phyloP scores from a whole-genome alignment of 2,329 filamentous ascomycete genomes.

The Allantophomopsis cytisporea region DNA sequence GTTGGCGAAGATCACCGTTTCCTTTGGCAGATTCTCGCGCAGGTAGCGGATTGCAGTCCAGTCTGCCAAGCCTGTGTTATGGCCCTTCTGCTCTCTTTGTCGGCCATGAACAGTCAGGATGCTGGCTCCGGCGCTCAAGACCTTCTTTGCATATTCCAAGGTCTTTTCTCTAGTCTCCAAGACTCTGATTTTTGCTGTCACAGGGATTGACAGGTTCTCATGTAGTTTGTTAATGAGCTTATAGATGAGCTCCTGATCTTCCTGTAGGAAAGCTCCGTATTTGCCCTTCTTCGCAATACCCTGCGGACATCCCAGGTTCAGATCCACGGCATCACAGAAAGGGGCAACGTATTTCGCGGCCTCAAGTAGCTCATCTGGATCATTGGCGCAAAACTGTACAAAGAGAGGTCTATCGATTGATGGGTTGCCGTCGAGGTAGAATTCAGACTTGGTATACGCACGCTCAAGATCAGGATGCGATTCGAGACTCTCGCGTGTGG shows the following conservation, averaged over 20 bases:
- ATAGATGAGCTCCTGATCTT: slow-evolving; percentile 75
- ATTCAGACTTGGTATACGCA: slow-evolving; percentile 10
- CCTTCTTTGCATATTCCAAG: slow-evolving; percentile 76
- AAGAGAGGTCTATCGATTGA: slow-evolving; percentile 76
- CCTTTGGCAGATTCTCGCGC: slow-evolving; percentile 66
- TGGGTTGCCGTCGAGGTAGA: slow-evolving; percentile 78
- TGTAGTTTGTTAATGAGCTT: slow-evolving; percentile 77
- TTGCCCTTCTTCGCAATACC: slow-evolving; percentile 84
- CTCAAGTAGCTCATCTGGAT: slow-evolving; percentile 63
- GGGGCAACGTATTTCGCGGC: slow-evolving; percentile 70
- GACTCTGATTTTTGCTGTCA: slow-evolving; percentile 91
- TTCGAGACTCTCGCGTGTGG: slow-evolving; percentile 25
- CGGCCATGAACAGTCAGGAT: slow-evolving; percentile 90
- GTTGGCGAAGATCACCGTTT: slow-evolving; percentile 93
- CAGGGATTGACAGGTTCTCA: slow-evolving; percentile 61
- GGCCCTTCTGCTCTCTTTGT: slow-evolving; percentile 83
- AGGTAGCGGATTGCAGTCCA: slow-evolving; percentile 78
- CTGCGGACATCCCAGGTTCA: slow-evolving; percentile 93
- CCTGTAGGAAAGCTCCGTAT: slow-evolving; percentile 91
- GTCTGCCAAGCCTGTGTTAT: slow-evolving; percentile 85
- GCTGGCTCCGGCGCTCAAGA: slow-evolving; percentile 77
- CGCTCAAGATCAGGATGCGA: slow-evolving; percentile 9
- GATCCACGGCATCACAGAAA: slow-evolving; percentile 87
- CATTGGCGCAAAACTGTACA: slow-evolving; percentile 92
- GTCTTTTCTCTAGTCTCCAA: slow-evolving; percentile 79